Conservation (phyloP, 2,329 filamentous ascomycete species). For the Macrophomina phaseolina region DNA sequence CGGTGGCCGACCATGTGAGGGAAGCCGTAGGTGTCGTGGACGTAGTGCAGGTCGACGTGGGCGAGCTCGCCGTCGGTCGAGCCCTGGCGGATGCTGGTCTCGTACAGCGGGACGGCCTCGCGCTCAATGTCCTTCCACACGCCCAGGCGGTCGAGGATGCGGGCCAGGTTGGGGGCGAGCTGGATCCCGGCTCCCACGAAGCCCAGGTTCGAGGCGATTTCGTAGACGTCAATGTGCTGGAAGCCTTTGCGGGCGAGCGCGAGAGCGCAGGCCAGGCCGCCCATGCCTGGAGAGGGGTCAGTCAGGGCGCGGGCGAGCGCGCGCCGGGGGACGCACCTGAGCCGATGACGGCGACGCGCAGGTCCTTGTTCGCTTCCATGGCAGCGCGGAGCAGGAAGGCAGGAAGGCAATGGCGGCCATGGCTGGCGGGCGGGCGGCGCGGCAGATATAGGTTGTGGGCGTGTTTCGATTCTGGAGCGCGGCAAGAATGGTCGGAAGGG, state of each 20-base stretch:
- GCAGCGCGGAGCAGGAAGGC: neutral
- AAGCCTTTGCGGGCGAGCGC: slow-evolving; percentile 79
- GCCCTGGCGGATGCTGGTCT: slow-evolving; percentile 77
- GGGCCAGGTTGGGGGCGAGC: slow-evolving; percentile 80
- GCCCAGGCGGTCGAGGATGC: slow-evolving; percentile 74
- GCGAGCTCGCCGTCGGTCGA: slow-evolving; percentile 71
- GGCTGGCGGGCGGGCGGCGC: slow-evolving; percentile 1
- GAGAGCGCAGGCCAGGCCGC: slow-evolving; percentile 73
- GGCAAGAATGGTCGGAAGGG: slow-evolving; percentile 5
- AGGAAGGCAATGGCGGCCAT: neutral
- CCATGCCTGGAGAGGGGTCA: slow-evolving; percentile 67
- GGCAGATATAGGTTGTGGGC: neutral
- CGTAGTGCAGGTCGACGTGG: slow-evolving; percentile 71
- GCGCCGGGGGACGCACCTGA: slow-evolving; percentile 4
- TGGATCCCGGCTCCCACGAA: slow-evolving; percentile 88
- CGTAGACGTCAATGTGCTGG: slow-evolving; percentile 73
- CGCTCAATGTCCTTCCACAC: slow-evolving; percentile 74
- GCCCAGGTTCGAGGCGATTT: slow-evolving; percentile 73
- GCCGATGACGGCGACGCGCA: slow-evolving; percentile 25
- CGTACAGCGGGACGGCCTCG: slow-evolving; percentile 72
- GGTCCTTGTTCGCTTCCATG: slow-evolving; percentile 23
- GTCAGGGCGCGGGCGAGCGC: neutral
- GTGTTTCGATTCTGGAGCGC: neutral
- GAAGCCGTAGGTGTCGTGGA: slow-evolving; percentile 71
- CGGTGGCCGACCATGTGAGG: slow-evolving; percentile 83